Evolutionary conservation across 148 eudicot genomes (phyloP).

Genomic region (Salicornia ramosissima): DNA sequence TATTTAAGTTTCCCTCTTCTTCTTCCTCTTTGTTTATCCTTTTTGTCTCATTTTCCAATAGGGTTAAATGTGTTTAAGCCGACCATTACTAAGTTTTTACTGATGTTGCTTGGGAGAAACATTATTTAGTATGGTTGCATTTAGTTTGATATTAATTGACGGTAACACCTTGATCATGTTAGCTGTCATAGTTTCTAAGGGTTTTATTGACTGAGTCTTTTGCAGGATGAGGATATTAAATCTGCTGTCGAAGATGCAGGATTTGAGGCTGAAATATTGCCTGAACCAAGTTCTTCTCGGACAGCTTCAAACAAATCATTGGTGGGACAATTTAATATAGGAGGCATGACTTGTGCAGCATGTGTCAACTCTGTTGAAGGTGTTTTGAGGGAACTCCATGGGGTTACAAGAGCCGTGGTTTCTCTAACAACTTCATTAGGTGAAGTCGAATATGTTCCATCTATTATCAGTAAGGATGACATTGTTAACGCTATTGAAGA

Average conservation of each 20-base stretch:
- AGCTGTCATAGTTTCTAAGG: neutral
- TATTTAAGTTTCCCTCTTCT: no score
- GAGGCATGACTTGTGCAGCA: constrained; percentile 98
- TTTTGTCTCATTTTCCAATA: neutral
- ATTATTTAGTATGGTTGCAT: neutral
- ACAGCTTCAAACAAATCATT: constrained; percentile 43
- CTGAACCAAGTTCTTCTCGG: constrained; percentile 43
- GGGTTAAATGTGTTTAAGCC: neutral
- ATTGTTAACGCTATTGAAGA: constrained; percentile 86
- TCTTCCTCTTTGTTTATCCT: neutral
- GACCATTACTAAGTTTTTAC: neutral
- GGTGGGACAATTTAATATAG: constrained; percentile 85
- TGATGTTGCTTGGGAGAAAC: neutral
- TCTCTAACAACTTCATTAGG: constrained; percentile 86
- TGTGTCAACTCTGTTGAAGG: constrained; percentile 97
- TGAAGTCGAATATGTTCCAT: constrained; percentile 88
- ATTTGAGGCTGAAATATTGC: constrained; percentile 85
- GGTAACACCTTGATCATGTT: neutral
- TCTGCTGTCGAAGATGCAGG: constrained; percentile 97
- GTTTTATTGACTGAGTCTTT: constrained; percentile 7
- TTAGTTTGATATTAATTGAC: neutral
- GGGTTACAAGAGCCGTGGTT: constrained; percentile 73
- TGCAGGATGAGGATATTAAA: constrained; percentile 82
- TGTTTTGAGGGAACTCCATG: constrained; percentile 68
- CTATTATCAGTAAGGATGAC: constrained; percentile 60